Percentiles rank a stretch among this genome's conserved stretches.
These are phyloP conservation scores for Piper betle DNA, from an alignment of 164 flowering plant species.

Conservation along the genomic window DNA sequence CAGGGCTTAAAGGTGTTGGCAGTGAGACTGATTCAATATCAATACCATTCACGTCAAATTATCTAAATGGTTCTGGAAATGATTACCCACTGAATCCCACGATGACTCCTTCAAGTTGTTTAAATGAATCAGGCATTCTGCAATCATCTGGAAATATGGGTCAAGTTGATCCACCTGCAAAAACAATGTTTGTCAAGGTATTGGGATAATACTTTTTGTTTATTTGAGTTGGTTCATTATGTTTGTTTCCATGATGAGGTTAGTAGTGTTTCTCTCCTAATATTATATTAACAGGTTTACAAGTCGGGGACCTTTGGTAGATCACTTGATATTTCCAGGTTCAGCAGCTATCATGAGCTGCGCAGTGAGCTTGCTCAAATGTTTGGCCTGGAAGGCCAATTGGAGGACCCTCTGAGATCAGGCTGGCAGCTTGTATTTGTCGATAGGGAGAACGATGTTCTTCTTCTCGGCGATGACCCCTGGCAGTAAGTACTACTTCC, in stretches of 20 bases:
- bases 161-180: conserved; percentile 43
- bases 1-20: conserved; percentile 42
- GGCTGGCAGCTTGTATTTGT: conserved; percentile 99
- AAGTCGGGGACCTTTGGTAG: conserved; percentile 88
- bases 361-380: conserved; percentile 80
- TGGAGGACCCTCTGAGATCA: conserved; percentile 99
- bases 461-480: conserved; percentile 96
- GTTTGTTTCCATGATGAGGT: neutral
- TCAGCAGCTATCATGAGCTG: conserved; percentile 87
- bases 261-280: neutral
- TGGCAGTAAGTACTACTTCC: conserved; percentile 66
- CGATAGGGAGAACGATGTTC: conserved; percentile 96
- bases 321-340: conserved; percentile 79
- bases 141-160: conserved; percentile 67
- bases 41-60: conserved; percentile 46
- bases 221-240: neutral
- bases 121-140: conserved; percentile 73
- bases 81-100: conserved; percentile 52
- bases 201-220: neutral
- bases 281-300: conserved; percentile 41
- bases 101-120: conserved; percentile 54
- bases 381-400: conserved; percentile 94
- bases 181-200: conserved; percentile 84
- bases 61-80: conserved; percentile 33
- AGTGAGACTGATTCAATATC: conserved; percentile 46